Evolutionary conservation across 2,329 filamentous ascomycete species (phyloP).

Genomic region (Karstenula rhodostoma): DNA sequence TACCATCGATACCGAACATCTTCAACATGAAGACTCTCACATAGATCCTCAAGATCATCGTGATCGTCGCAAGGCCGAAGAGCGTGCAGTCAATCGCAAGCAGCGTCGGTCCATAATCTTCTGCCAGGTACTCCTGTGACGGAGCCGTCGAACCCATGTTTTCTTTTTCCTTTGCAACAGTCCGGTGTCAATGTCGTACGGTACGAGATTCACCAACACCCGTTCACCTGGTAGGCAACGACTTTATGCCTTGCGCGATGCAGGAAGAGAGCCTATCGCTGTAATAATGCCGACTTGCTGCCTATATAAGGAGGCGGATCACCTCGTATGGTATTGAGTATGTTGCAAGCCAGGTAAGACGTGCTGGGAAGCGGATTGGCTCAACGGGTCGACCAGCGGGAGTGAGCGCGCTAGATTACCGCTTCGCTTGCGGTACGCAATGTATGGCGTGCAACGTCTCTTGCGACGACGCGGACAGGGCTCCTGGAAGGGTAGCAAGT

Average conservation of each 20-base stretch:
- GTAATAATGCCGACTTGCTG: constrained; percentile 1
- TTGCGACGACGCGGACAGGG: background rate
- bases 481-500: background rate
- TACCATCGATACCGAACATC: constrained; percentile 13
- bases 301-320: constrained; percentile 10
- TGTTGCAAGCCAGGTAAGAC: background rate
- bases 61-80: constrained; percentile 40
- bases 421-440: background rate
- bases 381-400: constrained; percentile 6
- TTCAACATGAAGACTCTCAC: constrained; percentile 32
- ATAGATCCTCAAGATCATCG: constrained; percentile 29
- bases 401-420: constrained; percentile 7
- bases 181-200: background rate
- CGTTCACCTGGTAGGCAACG: background rate
- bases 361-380: background rate
- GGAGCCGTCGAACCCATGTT: constrained; percentile 14
- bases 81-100: constrained; percentile 52
- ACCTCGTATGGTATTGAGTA: background rate
- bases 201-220: background rate
- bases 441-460: background rate
- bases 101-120: constrained; percentile 48
- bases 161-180: background rate
- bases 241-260: constrained; percentile 7
- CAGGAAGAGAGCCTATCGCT: background rate
- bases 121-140: constrained; percentile 43